These are phyloP conservation scores for Hymenotorrendiella dingleyae DNA, from an alignment of 2,329 filamentous ascomycete genomes.

Conservation along the genomic window DNA sequence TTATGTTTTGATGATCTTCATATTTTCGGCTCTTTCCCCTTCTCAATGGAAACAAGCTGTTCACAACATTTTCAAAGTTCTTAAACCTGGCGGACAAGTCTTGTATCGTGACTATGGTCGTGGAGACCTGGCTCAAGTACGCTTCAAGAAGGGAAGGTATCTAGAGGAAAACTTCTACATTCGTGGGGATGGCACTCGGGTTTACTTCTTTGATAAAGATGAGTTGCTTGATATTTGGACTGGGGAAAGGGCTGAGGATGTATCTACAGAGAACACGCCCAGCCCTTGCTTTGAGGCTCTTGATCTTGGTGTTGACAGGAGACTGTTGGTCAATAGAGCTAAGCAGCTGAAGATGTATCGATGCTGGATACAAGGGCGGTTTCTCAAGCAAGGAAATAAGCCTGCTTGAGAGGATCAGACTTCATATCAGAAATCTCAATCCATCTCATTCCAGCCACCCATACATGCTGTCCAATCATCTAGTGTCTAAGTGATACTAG, in stretches of 20 bases:
- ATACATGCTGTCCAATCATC: too few species aligned
- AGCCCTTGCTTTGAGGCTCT: slow-evolving; percentile 58
- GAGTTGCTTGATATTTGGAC: slow-evolving; percentile 78
- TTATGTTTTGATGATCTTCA: slow-evolving; percentile 91
- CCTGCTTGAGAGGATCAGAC: too few species aligned
- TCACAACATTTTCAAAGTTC: slow-evolving; percentile 69
- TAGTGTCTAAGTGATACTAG: too few species aligned
- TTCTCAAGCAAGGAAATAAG: slow-evolving; percentile 49
- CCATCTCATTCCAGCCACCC: too few species aligned
- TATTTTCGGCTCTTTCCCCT: slow-evolving; percentile 88
- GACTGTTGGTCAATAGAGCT: slow-evolving; percentile 87
- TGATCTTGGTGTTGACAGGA: slow-evolving; percentile 77
- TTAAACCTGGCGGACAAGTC: slow-evolving; percentile 90
- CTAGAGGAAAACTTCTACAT: slow-evolving; percentile 98
- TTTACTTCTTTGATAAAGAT: slow-evolving; percentile 93
- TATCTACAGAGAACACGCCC: slow-evolving; percentile 5
- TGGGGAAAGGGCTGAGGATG: slow-evolving; percentile 30
- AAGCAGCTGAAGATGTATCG: slow-evolving; percentile 95
- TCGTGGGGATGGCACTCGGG: slow-evolving; percentile 86
- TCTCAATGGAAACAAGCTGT: slow-evolving; percentile 79
- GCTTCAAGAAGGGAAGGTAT: slow-evolving; percentile 93
- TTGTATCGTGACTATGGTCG: slow-evolving; percentile 95
- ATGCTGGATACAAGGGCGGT: slow-evolving; percentile 87
- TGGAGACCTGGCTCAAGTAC: slow-evolving; percentile 90
- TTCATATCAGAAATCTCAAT: too few species aligned